Conservation (phyloP, 345 rosid genomes). For the Eucalyptus viminalis region DNA sequence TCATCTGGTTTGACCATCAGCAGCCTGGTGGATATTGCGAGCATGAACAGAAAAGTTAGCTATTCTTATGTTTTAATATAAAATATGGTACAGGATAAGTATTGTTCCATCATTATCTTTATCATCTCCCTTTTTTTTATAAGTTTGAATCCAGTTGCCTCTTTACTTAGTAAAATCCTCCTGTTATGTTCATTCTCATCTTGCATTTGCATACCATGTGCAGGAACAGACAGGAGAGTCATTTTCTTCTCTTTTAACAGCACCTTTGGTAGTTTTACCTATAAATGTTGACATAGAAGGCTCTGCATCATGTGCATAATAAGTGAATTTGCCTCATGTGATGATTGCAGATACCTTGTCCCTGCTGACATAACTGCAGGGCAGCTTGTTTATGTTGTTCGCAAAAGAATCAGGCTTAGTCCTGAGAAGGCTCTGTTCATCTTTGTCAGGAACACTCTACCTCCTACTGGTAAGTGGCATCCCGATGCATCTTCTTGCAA, state of each 20-base stretch:
- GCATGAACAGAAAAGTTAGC: not conserved
- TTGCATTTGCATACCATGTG: not conserved
- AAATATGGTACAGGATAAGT: not conserved
- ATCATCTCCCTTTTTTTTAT: not conserved
- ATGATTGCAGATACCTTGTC: conserved; percentile 48
- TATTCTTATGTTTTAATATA: not conserved
- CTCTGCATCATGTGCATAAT: not conserved
- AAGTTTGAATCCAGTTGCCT: not conserved
- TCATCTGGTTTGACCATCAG: not conserved
- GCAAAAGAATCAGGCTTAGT: conserved; percentile 66
- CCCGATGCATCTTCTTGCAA: not conserved
- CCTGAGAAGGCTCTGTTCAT: conserved; percentile 66
- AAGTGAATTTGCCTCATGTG: not conserved
- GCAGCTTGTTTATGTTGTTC: conserved; percentile 68
- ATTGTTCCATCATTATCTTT: not conserved
- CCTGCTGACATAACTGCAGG: conserved; percentile 71
- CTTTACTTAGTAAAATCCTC: not conserved
- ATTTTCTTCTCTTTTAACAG: not conserved
- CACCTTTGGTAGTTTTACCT: not conserved
- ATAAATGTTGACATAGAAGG: not conserved
- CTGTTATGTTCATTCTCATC: not conserved
- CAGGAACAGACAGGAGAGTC: not conserved
- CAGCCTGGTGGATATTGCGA: not conserved
- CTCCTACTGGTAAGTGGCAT: conserved; percentile 38
- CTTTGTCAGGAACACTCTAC: conserved; percentile 54